Conservation (phyloP, 306 rosid species). For the Rubus idaeus region DNA sequence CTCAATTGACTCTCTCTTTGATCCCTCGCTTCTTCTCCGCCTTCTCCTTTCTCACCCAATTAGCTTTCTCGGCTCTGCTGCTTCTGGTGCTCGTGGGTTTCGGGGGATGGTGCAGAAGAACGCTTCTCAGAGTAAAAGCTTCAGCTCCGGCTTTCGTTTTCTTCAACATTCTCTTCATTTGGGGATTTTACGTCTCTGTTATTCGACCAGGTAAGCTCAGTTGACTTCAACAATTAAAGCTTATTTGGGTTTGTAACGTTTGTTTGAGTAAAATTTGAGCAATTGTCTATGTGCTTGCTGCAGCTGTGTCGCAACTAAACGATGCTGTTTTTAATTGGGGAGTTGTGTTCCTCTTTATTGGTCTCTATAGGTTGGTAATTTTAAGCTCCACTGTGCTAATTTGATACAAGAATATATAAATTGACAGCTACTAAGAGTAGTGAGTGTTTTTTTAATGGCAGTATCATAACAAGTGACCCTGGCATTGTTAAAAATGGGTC, state of each 20-base stretch:
- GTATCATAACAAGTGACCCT: slow-evolving; percentile 49
- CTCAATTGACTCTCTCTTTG: slow-evolving; percentile 31
- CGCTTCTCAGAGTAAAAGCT: slow-evolving; percentile 29
- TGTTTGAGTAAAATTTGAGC: slow-evolving; percentile 1
- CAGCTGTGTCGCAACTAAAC: slow-evolving; percentile 31
- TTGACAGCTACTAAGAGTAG: neutral
- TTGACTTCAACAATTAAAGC: neutral
- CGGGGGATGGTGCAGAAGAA: slow-evolving; percentile 38
- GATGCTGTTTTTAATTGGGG: slow-evolving; percentile 37
- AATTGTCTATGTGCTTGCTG: slow-evolving; percentile 14
- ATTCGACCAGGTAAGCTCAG: slow-evolving; percentile 33
- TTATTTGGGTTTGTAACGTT: neutral
- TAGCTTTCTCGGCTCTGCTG: slow-evolving; percentile 42
- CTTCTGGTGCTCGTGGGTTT: slow-evolving; percentile 34
- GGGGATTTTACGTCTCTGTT: slow-evolving; percentile 38
- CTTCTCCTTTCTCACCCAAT: slow-evolving; percentile 28
- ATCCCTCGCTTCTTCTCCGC: slow-evolving; percentile 42
- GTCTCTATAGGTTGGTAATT: slow-evolving; percentile 36
- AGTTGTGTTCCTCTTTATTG: slow-evolving; percentile 35
- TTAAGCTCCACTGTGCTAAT: slow-evolving; percentile 1
- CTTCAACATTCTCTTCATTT: slow-evolving; percentile 41
- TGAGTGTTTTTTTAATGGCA: slow-evolving; percentile 20
- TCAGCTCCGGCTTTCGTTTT: slow-evolving; percentile 52
- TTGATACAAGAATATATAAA: neutral
- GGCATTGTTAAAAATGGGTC: slow-evolving; percentile 29